Percentiles rank a stretch among this genome's conserved stretches.
Evolutionary conservation across 768 basidiomycete genomes (phyloP).

Genomic region (Leucosporidium yakuticum): DNA sequence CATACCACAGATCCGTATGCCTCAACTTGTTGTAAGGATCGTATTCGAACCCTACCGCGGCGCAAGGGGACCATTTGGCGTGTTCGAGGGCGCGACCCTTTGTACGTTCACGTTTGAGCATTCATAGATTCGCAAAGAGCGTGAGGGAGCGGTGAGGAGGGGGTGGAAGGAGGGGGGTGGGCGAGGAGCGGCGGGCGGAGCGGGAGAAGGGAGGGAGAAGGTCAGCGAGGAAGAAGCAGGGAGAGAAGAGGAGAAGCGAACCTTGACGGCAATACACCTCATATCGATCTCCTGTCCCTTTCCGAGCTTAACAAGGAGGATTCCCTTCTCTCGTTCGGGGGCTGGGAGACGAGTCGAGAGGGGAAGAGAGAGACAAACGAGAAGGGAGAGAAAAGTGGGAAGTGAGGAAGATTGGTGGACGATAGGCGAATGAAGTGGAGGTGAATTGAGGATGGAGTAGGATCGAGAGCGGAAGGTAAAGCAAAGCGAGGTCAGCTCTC

Average conservation of each 20-base stretch:
- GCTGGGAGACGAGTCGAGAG: too few species aligned
- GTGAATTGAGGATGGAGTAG: too few species aligned
- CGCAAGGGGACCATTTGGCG: conserved; percentile 97
- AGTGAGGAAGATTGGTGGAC: too few species aligned
- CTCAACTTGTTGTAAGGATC: conserved; percentile 96
- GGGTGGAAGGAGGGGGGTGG: neutral
- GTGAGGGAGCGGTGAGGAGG: too few species aligned
- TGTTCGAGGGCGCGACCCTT: conserved; percentile 98
- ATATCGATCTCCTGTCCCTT: conserved; percentile 87
- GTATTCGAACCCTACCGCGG: conserved; percentile 92
- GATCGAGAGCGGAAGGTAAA: too few species aligned
- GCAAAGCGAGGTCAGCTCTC: neutral
- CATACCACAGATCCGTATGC: conserved; percentile 93
- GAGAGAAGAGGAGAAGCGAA: conserved; percentile 38
- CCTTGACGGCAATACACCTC: conserved; percentile 87
- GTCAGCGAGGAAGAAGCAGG: neutral
- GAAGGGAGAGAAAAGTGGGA: too few species aligned
- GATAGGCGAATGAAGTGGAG: too few species aligned
- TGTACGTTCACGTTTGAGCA: too few species aligned
- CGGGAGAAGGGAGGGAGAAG: neutral
- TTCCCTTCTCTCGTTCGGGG: conserved; percentile 36
- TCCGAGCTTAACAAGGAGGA: conserved; percentile 83
- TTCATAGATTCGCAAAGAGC: too few species aligned
- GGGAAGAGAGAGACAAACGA: too few species aligned
- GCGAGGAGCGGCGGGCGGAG: neutral